Base-by-base conservation (phyloP, 306 rosid species). In the Dalbergia cultrata region DNA sequence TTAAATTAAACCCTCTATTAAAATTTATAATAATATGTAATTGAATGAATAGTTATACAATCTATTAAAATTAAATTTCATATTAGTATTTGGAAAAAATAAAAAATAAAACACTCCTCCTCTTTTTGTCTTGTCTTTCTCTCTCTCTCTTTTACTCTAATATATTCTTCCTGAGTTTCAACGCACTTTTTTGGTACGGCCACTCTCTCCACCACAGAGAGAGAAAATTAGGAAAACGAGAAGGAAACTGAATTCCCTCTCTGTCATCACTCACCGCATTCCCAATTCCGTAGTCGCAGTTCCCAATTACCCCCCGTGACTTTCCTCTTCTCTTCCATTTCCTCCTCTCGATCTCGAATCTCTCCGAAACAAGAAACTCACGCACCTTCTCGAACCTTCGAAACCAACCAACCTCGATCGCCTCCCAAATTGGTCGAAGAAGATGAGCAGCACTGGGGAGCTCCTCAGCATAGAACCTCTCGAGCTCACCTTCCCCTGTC, bases 401-500 rank as follows among this genome's bases (percentile, higher is more conserved):
- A 9, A 37, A 26, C 31, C 1, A 22, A 1, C 26, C 77, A 16
- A 44, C 9, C 73, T 37, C 80, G 75, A 58, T 79, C 83, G 2
- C 18, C 33, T 17, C 77, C 61, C 18, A 52, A 22, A 50, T 84
- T 77, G 75, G 22, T 70, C 67, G 80, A 82, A 78, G 45, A 95
- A 93, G 99, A 26, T 26, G 31, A 26, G 31, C 31, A 93, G 97
- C 82, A 90, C 90, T 21, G 94, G 97, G 62, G 97, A 93, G 43
- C 98, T 95, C 41, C 95, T 95, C 80, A 76, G 83, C 93, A 86
- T 95, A 87, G 97, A 93, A 67, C 98, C 98, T 80, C 81, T 93
- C 81, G 99, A 95, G 85, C 98, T 95, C 89, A 89, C 87, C 89
- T 95, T 95, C 85, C 81, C 93, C 18, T 91, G 99, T 95, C 16